Base-by-base conservation (phyloP, 768 basidiomycete species). In the Trametes meyenii region DNA sequence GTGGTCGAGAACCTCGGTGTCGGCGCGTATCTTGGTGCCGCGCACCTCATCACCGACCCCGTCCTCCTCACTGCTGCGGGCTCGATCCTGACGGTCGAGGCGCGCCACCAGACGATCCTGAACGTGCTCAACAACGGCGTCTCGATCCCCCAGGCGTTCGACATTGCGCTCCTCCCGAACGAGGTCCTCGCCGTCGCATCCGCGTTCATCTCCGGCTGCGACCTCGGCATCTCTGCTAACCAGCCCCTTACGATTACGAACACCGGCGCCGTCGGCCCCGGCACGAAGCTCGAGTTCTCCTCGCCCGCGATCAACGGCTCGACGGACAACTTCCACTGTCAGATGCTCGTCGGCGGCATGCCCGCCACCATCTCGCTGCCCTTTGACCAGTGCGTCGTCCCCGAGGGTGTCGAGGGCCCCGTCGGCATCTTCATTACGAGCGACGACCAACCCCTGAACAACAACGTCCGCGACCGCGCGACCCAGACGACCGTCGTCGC, bases 71-170 rank as follows among this genome's bases (percentile, higher is more conserved):
- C 81, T 55, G 78, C 84, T n/a, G 90, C 89, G 42, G 88, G 80
- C 8, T 84, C 86, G 24, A 93, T 93, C 70, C 68, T 90, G 72
- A 87, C 90, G 29, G 79, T 91, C 49, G 92, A 94, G 70, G 87
- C 90, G n/a, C 87, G 92, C 49, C 92, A 95, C 68, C 86, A 89
- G 71, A 86, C 88, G 1, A 73, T 94, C 44, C 80, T 92, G 53
- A 93, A 94, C 76, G 67, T 92, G 62, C 67, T 94, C 55, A 81
- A 81, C 45, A 79, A 81, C 61, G 86, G 83, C 16, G 79, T 79
- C 3, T 78, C 85, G 17, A 84, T 90, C 57, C 86, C 91, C 5
- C 72, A 81, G 45, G 78, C 88, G 1, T 94, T 92, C 70, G 92
- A 94, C 70, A 76, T 93, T 24, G 78, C 85, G 7, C 76, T 95